These are phyloP conservation scores for Prinsepia uniflora DNA, from an alignment of 306 rosid species.

Conservation along the genomic window DNA sequence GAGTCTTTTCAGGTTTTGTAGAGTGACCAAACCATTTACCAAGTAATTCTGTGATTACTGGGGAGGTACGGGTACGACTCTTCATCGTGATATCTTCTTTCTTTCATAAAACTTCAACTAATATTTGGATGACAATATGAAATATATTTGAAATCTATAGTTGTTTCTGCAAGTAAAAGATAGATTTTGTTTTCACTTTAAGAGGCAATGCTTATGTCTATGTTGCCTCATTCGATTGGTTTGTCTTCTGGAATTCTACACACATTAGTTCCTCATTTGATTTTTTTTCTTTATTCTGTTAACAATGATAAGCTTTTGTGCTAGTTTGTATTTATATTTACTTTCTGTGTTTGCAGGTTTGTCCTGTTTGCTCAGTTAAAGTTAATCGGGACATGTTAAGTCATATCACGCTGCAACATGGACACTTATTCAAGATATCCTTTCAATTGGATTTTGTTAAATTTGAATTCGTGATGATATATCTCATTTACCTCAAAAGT, in stretches of 20 bases:
- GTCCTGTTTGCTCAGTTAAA: slow-evolving; percentile 91
- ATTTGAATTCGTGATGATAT: slow-evolving; percentile 11
- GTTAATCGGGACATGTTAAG: slow-evolving; percentile 83
- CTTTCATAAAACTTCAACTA: background rate
- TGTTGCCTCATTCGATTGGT: too few species aligned
- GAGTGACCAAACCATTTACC: background rate
- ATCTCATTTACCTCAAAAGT: background rate
- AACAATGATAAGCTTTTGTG: background rate
- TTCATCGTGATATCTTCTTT: background rate
- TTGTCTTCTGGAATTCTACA: too few species aligned
- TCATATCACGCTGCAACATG: slow-evolving; percentile 91
- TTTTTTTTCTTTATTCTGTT: too few species aligned
- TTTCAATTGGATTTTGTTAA: slow-evolving; percentile 19
- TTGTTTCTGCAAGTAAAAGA: background rate
- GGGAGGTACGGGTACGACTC: background rate
- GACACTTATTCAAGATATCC: slow-evolving; percentile 96
- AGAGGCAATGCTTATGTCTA: too few species aligned
- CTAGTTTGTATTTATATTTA: slow-evolving; percentile 5
- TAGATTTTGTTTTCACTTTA: background rate
- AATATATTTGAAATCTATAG: background rate
- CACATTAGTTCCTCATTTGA: too few species aligned
- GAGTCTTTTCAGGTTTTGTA: background rate
- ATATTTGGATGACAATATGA: background rate
- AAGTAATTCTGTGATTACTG: background rate
- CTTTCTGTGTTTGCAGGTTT: slow-evolving; percentile 55